Evolutionary conservation across 306 rosid genomes (phyloP).

Genomic region (Pterocarpus santalinus): DNA sequence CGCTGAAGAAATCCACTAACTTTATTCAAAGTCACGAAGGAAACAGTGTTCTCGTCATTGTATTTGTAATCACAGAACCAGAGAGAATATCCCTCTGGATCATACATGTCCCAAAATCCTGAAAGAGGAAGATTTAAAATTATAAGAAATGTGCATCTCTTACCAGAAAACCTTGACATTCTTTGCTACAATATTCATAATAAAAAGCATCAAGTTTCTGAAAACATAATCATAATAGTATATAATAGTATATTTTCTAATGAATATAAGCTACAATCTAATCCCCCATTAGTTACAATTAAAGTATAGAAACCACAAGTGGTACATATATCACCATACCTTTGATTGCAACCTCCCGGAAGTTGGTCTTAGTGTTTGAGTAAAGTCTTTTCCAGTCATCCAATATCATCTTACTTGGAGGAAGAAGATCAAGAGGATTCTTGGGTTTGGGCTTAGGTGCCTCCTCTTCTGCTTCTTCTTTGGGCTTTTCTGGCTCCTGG

Average conservation of each 20-base stretch:
- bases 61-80: constrained; percentile 96
- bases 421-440: constrained; percentile 90
- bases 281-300: background rate
- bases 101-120: constrained; percentile 99
- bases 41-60: constrained; percentile 84
- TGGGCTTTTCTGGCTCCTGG: constrained; percentile 53
- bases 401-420: constrained; percentile 87
- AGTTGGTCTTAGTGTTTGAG: constrained; percentile 89
- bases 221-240: background rate
- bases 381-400: constrained; percentile 96
- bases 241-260: too few relatives aligned
- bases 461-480: constrained; percentile 66
- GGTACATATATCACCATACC: constrained; percentile 50
- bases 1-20: constrained; percentile 89
- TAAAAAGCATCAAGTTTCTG: background rate
- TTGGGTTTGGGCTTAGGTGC: constrained; percentile 95
- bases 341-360: constrained; percentile 96
- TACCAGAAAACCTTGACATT: background rate
- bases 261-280: background rate
- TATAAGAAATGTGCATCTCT: background rate
- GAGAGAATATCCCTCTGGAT: constrained; percentile 92
- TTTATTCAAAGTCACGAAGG: constrained; percentile 87
- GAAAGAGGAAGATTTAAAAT: constrained; percentile 14
- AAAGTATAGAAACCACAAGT: background rate
- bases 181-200: background rate